Evolutionary conservation across 2,329 filamentous ascomycete species (phyloP), one percentile per base, ranked within the genome.

Genomic region (Trichoderma koningii): DNA sequence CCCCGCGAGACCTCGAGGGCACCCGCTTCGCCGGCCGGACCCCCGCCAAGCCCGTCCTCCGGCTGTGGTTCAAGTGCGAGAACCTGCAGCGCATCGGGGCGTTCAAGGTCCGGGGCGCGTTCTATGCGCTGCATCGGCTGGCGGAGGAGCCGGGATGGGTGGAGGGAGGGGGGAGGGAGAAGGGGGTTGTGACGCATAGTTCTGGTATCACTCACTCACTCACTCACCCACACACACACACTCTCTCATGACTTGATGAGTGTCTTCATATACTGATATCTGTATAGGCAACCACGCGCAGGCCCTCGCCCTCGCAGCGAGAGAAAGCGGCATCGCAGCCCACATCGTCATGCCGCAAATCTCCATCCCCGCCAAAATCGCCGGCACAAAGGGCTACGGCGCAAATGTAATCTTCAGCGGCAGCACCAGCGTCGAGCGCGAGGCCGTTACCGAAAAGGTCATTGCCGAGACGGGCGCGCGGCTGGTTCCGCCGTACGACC

Each of bases 321-420:
- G 82, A 19, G 88, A 88, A 44, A 86, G 89, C 73, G 79, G 82
- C 61, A 88, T 97, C 68, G 89, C 89, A 12, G 92, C 92, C 0
- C 87, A 94, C 79, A 93, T 98, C 73, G 88, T 98, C 66, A 98
- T 98, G 94, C 94, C 94, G 0, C 76, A 79, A n/a, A 95, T 95
- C 73, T 89, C 88, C 64, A 89, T 91, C 0, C 85, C 90, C n/a
- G 88, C 88, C 68, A 98, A 98, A 77, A 92, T 97, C 68, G 89
- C 90, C 3, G 93, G 89, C 0, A 97, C 94, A 0, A 81, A 83
- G 70, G 84, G 87, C 6, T 92, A 97, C 76, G 91, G 91, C 67
- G 91, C 92, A 5, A 82, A 83, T 47, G 85, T 98, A 38, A 81
- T 92, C 64, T 96, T 96, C 81, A 91, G 87, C 73, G 94, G 94